Evolutionary conservation across 495 filamentous ascomycete genomes (phyloP), one percentile per base, ranked within the genome.

Genomic region (Bombardia bombarda): DNA sequence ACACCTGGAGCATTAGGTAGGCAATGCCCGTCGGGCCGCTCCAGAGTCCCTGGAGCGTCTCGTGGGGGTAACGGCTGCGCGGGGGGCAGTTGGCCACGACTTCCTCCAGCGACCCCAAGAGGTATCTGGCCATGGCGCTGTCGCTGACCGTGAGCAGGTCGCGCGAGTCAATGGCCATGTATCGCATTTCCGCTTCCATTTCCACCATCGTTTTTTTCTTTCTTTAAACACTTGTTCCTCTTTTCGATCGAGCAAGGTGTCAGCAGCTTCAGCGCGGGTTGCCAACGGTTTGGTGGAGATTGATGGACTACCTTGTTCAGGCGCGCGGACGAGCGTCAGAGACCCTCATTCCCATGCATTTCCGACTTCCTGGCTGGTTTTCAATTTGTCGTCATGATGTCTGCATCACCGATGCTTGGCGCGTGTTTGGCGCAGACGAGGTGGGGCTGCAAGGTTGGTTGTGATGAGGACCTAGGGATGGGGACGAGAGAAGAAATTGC

Each of bases 21-120:
- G 76, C 77, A 16, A 82, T 60, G 19, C 72, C 74, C 1, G 77
- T 76, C 8, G 78, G 78, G 0, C 79, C 80, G 33, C 67, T 64
- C 61, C 73, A 82, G 20, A 83, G 56, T 0, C 79, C 80, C 20
- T 60, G 55, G 0, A 66, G 60, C 5, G 42, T 20, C 14, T 57
- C 51, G 21, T 46, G 48, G 5, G 51, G 42, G 41, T 64, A 64
- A 2, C 47, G 41, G 20, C 32, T 36, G 31, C 50, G 56, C 1
- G 60, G 62, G 1, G 60, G 60, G 34, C 47, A 56, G 40, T 50
- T 59, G 43, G 36, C 21, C 35, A 63, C 46, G 18, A 65, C 56
- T 45, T 63, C 53, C n/a, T 61, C 53, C 18, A 65, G 50, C 3
- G 60, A 56, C 5, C 43, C 40, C 2, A 5, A 20, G 9, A 63